Conservation (phyloP, 129 eudicot genomes). For the Saposhnikovia divaricata region DNA sequence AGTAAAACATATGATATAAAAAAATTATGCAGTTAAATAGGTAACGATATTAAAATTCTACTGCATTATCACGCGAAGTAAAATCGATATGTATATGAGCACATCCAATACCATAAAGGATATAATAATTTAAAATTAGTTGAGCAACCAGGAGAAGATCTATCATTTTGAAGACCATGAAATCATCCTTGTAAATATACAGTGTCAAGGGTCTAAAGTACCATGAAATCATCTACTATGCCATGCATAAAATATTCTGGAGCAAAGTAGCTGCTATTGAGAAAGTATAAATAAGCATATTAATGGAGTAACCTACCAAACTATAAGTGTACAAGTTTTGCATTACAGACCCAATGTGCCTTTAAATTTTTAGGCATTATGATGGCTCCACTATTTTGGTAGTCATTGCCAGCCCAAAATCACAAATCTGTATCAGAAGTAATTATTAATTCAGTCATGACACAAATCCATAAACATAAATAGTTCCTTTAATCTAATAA, state of each 20-base stretch:
- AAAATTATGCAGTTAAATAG: no score
- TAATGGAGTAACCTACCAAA: not conserved
- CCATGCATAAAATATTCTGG: no score
- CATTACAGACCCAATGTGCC: slow-evolving; percentile 78
- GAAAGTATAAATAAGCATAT: slow-evolving; percentile 11
- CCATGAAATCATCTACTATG: slow-evolving; percentile 73
- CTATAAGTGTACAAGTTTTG: not conserved
- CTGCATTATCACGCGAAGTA: not conserved
- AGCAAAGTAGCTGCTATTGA: slow-evolving; percentile 51
- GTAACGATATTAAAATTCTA: not conserved
- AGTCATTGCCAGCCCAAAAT: slow-evolving; percentile 95
- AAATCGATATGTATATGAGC: not conserved
- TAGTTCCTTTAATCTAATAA: not conserved
- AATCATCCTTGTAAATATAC: not conserved
- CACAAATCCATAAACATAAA: not conserved
- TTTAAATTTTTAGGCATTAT: slow-evolving; percentile 52
- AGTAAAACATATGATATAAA: no score
- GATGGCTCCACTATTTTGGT: slow-evolving; percentile 72
- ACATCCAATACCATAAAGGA: not conserved
- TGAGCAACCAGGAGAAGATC: not conserved
- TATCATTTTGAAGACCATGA: not conserved
- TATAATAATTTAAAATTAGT: not conserved
- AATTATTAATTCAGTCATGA: slow-evolving; percentile 11
- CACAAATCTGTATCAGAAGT: slow-evolving; percentile 52
- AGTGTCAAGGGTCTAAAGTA: no score